Evolutionary conservation across 2,329 filamentous ascomycete genomes (phyloP).

Genomic region (Aspergillus thermomutatus): DNA sequence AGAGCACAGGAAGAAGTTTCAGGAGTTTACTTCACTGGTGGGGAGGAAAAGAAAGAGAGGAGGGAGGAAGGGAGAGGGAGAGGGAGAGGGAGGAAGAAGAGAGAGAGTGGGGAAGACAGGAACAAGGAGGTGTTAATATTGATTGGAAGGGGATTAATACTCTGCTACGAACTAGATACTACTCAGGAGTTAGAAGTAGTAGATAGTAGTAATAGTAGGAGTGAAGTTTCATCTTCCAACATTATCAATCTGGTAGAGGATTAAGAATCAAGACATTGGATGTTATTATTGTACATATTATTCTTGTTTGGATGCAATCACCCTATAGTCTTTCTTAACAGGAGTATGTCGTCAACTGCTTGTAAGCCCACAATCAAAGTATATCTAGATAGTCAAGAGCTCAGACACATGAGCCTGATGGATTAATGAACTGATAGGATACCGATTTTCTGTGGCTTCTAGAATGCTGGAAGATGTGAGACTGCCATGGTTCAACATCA

Average conservation of each 20-base stretch:
- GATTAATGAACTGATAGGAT: too few relatives aligned
- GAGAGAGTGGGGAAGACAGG: slow-evolving; percentile 10
- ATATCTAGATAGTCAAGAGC: too few relatives aligned
- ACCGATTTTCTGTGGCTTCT: not conserved
- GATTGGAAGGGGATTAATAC: not conserved
- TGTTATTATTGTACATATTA: not conserved
- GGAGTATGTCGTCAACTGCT: too few relatives aligned
- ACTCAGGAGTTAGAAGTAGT: not conserved
- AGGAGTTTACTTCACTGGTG: not conserved
- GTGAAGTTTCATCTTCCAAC: not conserved
- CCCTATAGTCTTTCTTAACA: too few relatives aligned
- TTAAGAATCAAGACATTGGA: not conserved
- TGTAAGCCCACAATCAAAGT: too few relatives aligned
- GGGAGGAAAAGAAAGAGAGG: slow-evolving; percentile 10
- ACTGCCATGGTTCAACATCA: not conserved
- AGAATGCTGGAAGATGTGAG: not conserved
- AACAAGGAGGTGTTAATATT: slow-evolving; percentile 10
- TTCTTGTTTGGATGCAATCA: not conserved
- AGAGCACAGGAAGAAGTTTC: not conserved
- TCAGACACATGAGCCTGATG: too few relatives aligned
- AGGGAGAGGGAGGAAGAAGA: slow-evolving; percentile 8
- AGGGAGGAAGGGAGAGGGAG: slow-evolving; percentile 8
- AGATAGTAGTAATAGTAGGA: not conserved
- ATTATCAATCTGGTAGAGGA: not conserved
- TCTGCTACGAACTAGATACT: not conserved